These are phyloP conservation scores for Fomitopsis schrenkii DNA, from an alignment of 1,284 basidiomycete genomes.

Conservation along the genomic window DNA sequence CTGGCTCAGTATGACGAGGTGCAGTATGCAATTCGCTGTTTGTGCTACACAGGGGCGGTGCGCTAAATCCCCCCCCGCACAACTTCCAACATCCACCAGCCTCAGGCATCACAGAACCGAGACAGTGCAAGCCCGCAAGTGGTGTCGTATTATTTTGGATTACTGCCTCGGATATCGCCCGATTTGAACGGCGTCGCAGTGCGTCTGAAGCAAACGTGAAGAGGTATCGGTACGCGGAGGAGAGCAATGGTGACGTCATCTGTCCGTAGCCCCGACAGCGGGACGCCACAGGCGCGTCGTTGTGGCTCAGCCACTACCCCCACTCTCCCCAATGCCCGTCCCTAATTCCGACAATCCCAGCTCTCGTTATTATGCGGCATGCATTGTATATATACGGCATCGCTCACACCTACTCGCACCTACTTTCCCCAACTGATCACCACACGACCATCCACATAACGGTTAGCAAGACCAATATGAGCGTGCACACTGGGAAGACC, in stretches of 20 bases:
- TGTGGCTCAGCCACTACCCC: not conserved
- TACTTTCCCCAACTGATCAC: not conserved
- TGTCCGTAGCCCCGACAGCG: not conserved
- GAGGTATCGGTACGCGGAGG: too few species aligned
- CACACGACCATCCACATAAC: not conserved
- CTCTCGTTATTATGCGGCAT: not conserved
- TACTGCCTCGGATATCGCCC: too few species aligned
- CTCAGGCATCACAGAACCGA: too few species aligned
- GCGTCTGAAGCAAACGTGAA: too few species aligned
- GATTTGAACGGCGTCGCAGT: too few species aligned
- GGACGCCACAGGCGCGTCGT: not conserved
- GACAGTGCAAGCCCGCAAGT: too few species aligned
- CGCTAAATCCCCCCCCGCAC: too few species aligned
- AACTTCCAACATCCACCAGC: too few species aligned
- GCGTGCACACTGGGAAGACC: conserved; percentile 3
- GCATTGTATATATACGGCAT: not conserved
- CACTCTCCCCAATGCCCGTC: not conserved
- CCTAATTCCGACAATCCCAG: not conserved
- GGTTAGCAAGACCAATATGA: not conserved
- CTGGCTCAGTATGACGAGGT: not conserved
- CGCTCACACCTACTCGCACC: not conserved
- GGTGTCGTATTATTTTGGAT: too few species aligned
- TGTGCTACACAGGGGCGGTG: too few species aligned
- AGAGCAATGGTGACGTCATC: not conserved
- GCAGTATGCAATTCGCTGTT: too few species aligned